Base-by-base conservation (phyloP, 2,329 filamentous ascomycete species). In the Dactylellina haptotyla region DNA sequence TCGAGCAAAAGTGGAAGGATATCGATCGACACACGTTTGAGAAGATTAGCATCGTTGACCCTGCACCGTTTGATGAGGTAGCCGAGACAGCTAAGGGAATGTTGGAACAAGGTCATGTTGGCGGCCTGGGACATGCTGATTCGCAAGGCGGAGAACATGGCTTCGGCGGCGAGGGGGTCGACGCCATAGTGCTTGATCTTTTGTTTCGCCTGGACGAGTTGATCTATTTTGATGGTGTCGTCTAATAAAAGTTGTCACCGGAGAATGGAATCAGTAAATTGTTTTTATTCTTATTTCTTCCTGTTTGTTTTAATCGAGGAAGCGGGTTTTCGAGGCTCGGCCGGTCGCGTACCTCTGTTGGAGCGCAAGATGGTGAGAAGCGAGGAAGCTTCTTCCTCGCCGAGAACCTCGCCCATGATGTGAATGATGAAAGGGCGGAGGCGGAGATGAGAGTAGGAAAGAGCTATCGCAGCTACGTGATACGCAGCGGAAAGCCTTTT, bases 21-120 rank as follows among this genome's bases (percentile, higher is more conserved):
- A 75, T 87, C 85, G 54, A 86, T 85, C 1, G 89, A 88, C 80
- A 72, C 23, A 28, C 96, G 86, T 76, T 90, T 89, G 72, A 87
- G 82, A 70, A 93, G 83, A 75, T 87, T 84, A 79, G 90, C 73
- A 92, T 96, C 91, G 82, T 97, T 94, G 69, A 94, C 89, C 74
- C 89, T 89, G 71, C 97, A 84, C 67, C 94, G 89, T 80, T 94
- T 96, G 77, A 96, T 84, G 76, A 97, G 86, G 81, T 97, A 93
- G 77, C 90, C 91, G 71, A 97, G 87, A 1, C 92, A 92, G 2
- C 92, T 94, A 81, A 97, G 94, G 69, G 91, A 93, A 58, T 92
- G 90, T 67, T 91, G 90, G 76, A 90, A 88, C 75, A 97, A 88
- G 32, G 87, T 87, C 45, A 89, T 89, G 78, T 96, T 90, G 78